Conservation (phyloP, 2,329 filamentous ascomycete species). For the Xenoacremonium recifei region DNA sequence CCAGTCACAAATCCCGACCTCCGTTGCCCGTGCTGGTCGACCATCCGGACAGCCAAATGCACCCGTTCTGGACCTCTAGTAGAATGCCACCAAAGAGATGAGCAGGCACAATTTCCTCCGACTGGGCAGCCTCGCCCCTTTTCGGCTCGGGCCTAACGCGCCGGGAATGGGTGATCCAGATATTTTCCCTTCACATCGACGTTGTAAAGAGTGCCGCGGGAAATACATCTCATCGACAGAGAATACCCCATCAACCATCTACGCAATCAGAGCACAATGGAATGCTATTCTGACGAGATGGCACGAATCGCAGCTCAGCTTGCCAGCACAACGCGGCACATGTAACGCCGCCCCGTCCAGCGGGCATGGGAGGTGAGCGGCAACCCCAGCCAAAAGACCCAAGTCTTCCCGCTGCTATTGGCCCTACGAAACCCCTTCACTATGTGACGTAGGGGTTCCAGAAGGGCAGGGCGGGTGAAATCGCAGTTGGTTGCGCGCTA, state of each 20-base stretch:
- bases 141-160: neutral
- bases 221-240: neutral
- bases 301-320: neutral
- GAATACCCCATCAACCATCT: neutral
- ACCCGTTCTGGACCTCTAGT: neutral
- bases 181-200: neutral
- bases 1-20: neutral
- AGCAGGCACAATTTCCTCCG: neutral
- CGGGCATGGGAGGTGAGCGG: neutral
- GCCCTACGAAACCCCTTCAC: constrained; percentile 8
- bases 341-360: neutral
- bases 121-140: neutral
- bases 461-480: constrained; percentile 6
- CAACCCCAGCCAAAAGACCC: neutral
- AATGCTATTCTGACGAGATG: neutral
- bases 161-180: neutral
- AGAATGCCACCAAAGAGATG: neutral
- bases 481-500: constrained; percentile 3
- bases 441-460: constrained; percentile 25
- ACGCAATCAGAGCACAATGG: neutral
- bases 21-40: neutral
- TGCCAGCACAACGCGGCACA: neutral
- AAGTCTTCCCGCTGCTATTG: constrained; percentile 7
- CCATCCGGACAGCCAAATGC: neutral
- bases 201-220: too few species aligned